Evolutionary conservation across 495 filamentous ascomycete species (phyloP).

Genomic region (Daldinia decipiens): DNA sequence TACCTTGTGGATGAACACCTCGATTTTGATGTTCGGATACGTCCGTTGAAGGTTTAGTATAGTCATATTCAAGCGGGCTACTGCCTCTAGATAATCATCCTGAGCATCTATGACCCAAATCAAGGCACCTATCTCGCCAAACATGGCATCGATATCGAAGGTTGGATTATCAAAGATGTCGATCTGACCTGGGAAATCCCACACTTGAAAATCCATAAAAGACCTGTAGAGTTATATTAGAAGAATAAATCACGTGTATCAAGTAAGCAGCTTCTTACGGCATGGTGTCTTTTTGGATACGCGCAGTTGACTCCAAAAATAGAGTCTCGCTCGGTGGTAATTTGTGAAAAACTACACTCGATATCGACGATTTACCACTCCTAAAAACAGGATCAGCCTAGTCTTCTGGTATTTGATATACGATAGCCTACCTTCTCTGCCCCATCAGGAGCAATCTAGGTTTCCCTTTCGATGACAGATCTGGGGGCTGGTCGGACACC

Average conservation of each 20-base stretch:
- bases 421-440: slow-evolving; percentile 77
- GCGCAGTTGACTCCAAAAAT: slow-evolving; percentile 91
- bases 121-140: slow-evolving; percentile 89
- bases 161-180: slow-evolving; percentile 81
- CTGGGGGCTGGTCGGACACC: slow-evolving; percentile 51
- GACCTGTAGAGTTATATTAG: slow-evolving; percentile 65
- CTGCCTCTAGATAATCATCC: slow-evolving; percentile 92
- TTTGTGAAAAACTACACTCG: slow-evolving; percentile 97
- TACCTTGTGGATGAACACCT: slow-evolving; percentile 98
- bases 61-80: slow-evolving; percentile 84
- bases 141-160: slow-evolving; percentile 91
- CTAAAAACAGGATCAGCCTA: slow-evolving; percentile 57
- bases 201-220: slow-evolving; percentile 98
- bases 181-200: slow-evolving; percentile 95
- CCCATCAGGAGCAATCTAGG: slow-evolving; percentile 95
- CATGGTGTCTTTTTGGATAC: slow-evolving; percentile 91
- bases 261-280: slow-evolving; percentile 64
- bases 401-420: slow-evolving; percentile 3
- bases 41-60: slow-evolving; percentile 86
- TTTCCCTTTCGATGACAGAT: slow-evolving; percentile 66
- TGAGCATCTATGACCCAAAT: slow-evolving; percentile 99
- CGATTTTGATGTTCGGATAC: slow-evolving; percentile 92
- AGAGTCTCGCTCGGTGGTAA: slow-evolving; percentile 94
- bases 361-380: slow-evolving; percentile 97
- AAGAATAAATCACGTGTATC: not conserved